Base-by-base conservation (phyloP, 345 rosid species). In the Excoecaria agallocha region DNA sequence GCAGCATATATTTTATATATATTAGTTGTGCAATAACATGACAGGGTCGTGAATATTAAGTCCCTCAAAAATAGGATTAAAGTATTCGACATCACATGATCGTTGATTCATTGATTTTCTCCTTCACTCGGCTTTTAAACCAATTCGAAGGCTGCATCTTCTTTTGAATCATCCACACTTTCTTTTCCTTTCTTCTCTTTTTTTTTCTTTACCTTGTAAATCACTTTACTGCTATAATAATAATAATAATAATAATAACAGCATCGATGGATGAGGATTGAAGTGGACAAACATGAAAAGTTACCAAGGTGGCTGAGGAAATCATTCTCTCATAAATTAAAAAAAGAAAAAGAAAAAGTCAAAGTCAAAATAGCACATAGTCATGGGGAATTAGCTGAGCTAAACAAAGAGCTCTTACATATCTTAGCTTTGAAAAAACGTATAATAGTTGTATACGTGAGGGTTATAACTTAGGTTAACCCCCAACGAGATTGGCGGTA, bases 311-410 rank as follows among this genome's bases (percentile, higher is more conserved):
- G 48, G 48, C 48, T 43, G 6, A 8, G 48, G 48, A 43, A 43
- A 43, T 43, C 48, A 43, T 43, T 43, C 48, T 43, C 48, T 43
- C 8, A 4, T 5, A 43, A 9, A 4, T 1, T 5, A 43, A 43
- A 43, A 51, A 51, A 10, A 51, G 11, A 58, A 58, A 22, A 25
- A 58, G 6, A 43, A 13, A n/a, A n/a, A 12, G n/a, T n/a, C n/a
- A n/a, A 41, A 41, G 68, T 64, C 68, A 64, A 72, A 48, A 13
- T n/a, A 13, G 38, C 7, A 52, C 12, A 55, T 51, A 4, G 58
- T 49, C 7, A 17, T 4, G 4, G 20, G 45, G 64, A 50, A 74
- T 74, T 74, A 66, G 77, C 77, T 74, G 50, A 66, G 77, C 71
- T 74, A 74, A 54, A 41, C 8, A 25, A 55, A 24, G 39, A 38